A percentile compares a stretch with the other conserved stretches of the same genome.
Conservation (phyloP, 2,329 filamentous ascomycete species). For the Trichoderma lentiforme region DNA sequence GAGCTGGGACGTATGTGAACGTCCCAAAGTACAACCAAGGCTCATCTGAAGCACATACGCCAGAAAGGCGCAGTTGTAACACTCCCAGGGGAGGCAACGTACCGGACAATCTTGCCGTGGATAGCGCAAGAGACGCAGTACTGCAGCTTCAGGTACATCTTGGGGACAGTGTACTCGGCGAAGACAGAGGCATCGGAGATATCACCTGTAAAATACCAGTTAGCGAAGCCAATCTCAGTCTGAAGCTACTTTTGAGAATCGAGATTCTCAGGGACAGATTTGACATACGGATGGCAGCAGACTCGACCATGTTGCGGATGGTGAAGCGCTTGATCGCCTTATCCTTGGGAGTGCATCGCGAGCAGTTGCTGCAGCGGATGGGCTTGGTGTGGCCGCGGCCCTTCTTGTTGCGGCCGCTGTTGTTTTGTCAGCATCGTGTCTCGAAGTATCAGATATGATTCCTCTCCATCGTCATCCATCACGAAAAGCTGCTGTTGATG, state of each 20-base stretch:
- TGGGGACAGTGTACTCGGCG: constrained; percentile 97
- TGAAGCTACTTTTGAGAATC: background rate
- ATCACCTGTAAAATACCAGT: constrained; percentile 66
- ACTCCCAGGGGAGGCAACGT: constrained; percentile 62
- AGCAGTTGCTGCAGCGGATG: constrained; percentile 75
- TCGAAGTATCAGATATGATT: constrained; percentile 19
- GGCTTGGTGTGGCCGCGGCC: constrained; percentile 99
- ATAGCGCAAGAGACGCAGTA: constrained; percentile 99
- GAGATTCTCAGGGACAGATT: background rate
- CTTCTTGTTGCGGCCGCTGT: constrained; percentile 98
- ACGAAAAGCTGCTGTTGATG: background rate
- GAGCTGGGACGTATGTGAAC: constrained; percentile 21
- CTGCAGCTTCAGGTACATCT: constrained; percentile 99
- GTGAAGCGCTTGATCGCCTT: constrained; percentile 99
- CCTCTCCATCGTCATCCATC: background rate
- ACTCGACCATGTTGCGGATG: constrained; percentile 99
- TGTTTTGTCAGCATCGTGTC: constrained; percentile 22
- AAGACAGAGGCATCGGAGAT: constrained; percentile 99
- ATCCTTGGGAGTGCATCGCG: constrained; percentile 93
- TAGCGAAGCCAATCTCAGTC: background rate
- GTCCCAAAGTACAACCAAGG: constrained; percentile 54
- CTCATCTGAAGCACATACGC: constrained; percentile 55
- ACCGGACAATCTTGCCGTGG: constrained; percentile 99
- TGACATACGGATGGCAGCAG: constrained; percentile 95
- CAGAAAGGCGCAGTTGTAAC: constrained; percentile 53